Conservation (phyloP, 176 grass and related monocot species). For the Microstegium vimineum region DNA sequence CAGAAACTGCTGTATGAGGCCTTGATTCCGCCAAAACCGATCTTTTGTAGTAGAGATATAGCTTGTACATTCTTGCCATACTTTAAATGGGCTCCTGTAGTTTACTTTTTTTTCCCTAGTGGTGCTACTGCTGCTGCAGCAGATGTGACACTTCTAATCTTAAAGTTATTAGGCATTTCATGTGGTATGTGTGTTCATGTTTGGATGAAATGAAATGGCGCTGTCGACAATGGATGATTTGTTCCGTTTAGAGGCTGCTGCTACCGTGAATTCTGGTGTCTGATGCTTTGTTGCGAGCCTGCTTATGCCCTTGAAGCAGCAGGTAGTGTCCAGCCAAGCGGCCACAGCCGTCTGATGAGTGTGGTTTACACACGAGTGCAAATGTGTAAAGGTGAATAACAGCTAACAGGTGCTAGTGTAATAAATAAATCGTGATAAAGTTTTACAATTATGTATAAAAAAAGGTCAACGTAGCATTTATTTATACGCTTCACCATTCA, state of each 20-base stretch:
- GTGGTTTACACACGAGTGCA: not conserved
- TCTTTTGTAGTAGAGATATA: conserved; percentile 40
- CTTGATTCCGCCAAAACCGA: not conserved
- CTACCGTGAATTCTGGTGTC: not conserved
- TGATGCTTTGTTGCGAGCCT: not conserved
- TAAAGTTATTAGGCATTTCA: conserved; percentile 7
- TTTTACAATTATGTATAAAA: not conserved
- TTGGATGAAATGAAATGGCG: conserved; percentile 9
- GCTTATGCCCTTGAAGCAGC: not conserved
- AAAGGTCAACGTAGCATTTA: not conserved
- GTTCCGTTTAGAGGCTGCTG: not conserved
- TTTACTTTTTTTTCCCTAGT: not conserved
- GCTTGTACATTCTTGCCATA: conserved; percentile 43
- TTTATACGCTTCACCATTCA: not conserved
- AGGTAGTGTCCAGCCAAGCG: not conserved
- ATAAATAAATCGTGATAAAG: not conserved
- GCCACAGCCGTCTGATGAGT: not conserved
- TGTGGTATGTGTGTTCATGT: not conserved
- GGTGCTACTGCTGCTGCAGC: not conserved
- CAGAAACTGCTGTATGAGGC: not conserved
- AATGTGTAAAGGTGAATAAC: not conserved
- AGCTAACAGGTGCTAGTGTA: not conserved
- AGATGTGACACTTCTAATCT: conserved; percentile 2
- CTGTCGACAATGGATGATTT: not conserved
- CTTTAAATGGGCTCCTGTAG: conserved; percentile 27